Evolutionary conservation across 345 rosid genomes (phyloP), one percentile per base, ranked within the genome.

Genomic region (Eutrema yunnanense): DNA sequence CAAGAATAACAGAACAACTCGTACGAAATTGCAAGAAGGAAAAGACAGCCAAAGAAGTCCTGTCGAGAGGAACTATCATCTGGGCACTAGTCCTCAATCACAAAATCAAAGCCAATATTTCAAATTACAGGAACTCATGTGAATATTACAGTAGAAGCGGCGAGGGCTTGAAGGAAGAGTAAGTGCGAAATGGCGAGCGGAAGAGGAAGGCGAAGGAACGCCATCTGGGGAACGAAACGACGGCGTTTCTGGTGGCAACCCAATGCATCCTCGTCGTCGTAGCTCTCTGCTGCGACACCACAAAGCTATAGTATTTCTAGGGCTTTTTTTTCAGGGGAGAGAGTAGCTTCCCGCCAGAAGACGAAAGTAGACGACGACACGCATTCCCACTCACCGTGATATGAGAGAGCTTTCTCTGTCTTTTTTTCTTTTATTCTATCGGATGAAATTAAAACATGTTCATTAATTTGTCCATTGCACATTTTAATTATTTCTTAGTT

Each of bases 241-340:
- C 86, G 49, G 75, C 94, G 79, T 76, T 84, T 72, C 96, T 76
- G 5, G 83, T 81, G 9, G 92, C 86, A 13, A 89, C 60, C 95
- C 92, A 76, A 81, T 81, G 86, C 97, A 93, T 92, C 76, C 38
- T 34, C 42, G 16, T 78, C 36, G 10, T 32, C 22, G 22, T 19
- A 19, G 26, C 32, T 22, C 8, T 22, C 74, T 49, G 43, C 68
- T 46, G 46, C 42, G 37, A 11, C 62, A 19, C 9, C 43, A 26
- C 34, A 3, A 32, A 30, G 34, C 47, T 32, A 12, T 10, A 10
- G 19, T 30, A 9, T 5, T 12, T 55, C 30, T 55, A 43, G 72
- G 62, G 61, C 40, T 67, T 19, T 48, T 16, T 16, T 16, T 19
- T 47, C 9, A 48, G 29, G 1, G 9, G 2, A 4, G 9, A 48